Evolutionary conservation across 805 yeast species (phyloP), one percentile per base, ranked within the genome.

Genomic region (Schwanniomyces occidentalis): DNA sequence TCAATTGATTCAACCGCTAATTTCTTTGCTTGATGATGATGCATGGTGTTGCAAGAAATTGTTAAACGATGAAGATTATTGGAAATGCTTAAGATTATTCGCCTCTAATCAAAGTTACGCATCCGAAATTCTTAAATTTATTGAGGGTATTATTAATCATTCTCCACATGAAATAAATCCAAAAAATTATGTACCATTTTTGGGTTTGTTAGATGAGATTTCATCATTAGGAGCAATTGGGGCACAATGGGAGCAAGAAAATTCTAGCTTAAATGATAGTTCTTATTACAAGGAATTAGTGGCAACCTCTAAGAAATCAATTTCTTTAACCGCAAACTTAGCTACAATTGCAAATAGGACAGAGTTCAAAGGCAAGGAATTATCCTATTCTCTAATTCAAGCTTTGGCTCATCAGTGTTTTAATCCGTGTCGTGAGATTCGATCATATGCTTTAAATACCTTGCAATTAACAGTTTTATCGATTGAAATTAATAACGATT

Each of bases 381-480:
- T 63, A 14, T 65, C 78, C 46, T 75, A 73, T 44, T 83, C 95
- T 1, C 65, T 86, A 41, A 69, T 85, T 18, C 91, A 87, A 52
- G 95, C 95, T 0, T 68, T 89, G 35, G 88, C 93, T 0, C 91
- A 85, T 50, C 96, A 90, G 56, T 85, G 96, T 54, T 74, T 84
- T 54, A 89, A 89, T 50, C 95, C 96, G 13, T 86, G 95, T 54
- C 68, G 86, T 17, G 89, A 85, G 51, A 65, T 89, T 8, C 67
- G 95, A 24, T 58, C 73, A 0, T 76, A 72, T 55, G 90, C 95
- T 0, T 59, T 88, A 26, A 69, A 71, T 14, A 58, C 76, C 0
- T 69, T 90, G 33, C 85, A 84, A 40, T 61, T 67, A 4, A 62
- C 74, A 4, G 50, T 81, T 8, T 58, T 81, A 8, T 64, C 80